A percentile compares a stretch with the other conserved stretches of the same genome.
Evolutionary conservation across 1,284 basidiomycete species (phyloP).

Genomic region (Rhodotorula glutinis): DNA sequence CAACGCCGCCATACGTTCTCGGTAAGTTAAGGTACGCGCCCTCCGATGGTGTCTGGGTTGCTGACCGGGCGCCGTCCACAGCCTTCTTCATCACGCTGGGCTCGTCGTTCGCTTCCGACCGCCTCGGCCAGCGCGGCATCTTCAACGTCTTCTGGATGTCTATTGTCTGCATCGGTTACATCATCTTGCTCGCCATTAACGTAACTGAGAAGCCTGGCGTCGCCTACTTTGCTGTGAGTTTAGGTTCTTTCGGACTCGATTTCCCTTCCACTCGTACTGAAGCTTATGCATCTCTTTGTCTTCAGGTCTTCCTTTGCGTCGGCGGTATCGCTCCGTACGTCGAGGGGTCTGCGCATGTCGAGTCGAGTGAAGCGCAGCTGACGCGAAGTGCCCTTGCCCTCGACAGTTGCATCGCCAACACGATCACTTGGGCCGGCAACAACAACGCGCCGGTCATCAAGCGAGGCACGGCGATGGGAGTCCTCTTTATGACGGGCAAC

Average conservation of each 20-base stretch:
- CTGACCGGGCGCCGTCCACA: background rate
- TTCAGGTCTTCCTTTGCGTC: slow-evolving; percentile 35
- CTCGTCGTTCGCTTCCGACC: slow-evolving; percentile 25
- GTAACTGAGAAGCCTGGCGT: slow-evolving; percentile 13
- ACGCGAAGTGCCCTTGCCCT: background rate
- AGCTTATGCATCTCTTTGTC: no score
- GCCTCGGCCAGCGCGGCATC: slow-evolving; percentile 19
- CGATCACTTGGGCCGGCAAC: slow-evolving; percentile 7
- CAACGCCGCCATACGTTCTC: slow-evolving; percentile 46
- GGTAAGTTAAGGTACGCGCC: background rate
- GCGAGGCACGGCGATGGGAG: slow-evolving; percentile 50
- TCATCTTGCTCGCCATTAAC: slow-evolving; percentile 22
- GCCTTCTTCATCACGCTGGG: slow-evolving; percentile 18
- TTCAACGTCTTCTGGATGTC: slow-evolving; percentile 36
- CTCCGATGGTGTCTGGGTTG: background rate
- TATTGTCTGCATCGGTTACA: slow-evolving; percentile 28
- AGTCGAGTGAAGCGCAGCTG: slow-evolving; percentile 24
- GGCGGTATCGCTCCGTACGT: slow-evolving; percentile 40
- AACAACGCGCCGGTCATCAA: slow-evolving; percentile 10
- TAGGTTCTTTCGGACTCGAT: no score
- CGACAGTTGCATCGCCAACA: slow-evolving; percentile 1
- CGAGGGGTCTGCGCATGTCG: no score
- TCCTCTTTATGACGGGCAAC: slow-evolving; percentile 46
- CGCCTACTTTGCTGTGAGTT: slow-evolving; percentile 25
- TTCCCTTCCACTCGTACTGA: no score